Evolutionary conservation across 2,329 filamentous ascomycete genomes (phyloP).

Genomic region (Geosmithia putterillii): DNA sequence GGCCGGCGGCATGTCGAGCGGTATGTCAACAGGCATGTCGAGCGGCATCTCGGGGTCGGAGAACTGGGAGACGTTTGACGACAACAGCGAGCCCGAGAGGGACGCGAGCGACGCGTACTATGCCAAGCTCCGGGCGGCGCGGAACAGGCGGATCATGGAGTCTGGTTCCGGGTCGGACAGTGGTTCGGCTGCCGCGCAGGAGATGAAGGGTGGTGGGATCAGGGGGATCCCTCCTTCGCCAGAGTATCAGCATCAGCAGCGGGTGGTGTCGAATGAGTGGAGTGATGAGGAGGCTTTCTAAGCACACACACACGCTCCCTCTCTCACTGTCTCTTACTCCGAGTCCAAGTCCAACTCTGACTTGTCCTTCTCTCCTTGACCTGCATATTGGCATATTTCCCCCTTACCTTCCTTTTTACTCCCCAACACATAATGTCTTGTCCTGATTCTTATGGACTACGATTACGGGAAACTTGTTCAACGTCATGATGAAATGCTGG

Average conservation of each 20-base stretch:
- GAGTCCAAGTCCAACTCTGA: no score
- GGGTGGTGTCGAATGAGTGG: constrained; percentile 55
- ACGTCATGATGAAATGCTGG: no score
- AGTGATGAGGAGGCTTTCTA: constrained; percentile 34
- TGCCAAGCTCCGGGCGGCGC: constrained; percentile 59
- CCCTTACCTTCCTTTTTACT: no score
- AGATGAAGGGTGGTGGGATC: not conserved
- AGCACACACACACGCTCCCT: no score
- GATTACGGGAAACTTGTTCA: no score
- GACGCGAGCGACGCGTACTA: constrained; percentile 73
- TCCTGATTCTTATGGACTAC: no score
- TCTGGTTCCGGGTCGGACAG: constrained; percentile 36
- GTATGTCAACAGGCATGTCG: not conserved
- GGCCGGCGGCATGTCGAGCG: constrained; percentile 23
- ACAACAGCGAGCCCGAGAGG: constrained; percentile 62
- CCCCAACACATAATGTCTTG: no score
- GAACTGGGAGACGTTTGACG: constrained; percentile 96
- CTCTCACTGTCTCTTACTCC: not conserved
- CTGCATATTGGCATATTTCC: no score
- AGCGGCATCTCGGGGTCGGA: constrained; percentile 67
- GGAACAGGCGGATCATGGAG: constrained; percentile 49
- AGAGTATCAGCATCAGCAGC: constrained; percentile 24
- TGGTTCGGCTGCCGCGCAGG: not conserved
- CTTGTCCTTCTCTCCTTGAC: no score
- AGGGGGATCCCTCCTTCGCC: not conserved